These are phyloP conservation scores for Colletotrichum tabaci DNA, from an alignment of 2,329 filamentous ascomycete species.

Conservation along the genomic window DNA sequence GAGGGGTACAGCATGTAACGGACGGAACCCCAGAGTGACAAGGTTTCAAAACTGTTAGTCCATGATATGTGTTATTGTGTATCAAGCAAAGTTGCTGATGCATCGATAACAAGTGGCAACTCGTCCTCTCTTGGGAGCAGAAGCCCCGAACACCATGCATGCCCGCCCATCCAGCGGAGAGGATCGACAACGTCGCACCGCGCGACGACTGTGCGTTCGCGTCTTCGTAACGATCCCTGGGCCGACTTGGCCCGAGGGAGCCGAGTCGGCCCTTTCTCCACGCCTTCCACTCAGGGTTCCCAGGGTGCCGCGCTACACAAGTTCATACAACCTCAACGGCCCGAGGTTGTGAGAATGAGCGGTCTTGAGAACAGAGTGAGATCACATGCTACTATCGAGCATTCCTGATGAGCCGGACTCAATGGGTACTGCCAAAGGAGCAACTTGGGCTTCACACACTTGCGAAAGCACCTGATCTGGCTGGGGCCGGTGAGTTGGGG, in stretches of 20 bases:
- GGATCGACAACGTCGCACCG: slow-evolving; percentile 3
- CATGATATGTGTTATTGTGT: too few species aligned
- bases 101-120: too few species aligned
- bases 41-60: not conserved
- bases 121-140: too few species aligned
- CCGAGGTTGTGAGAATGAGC: too few species aligned
- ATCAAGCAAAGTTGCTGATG: too few species aligned
- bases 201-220: not conserved
- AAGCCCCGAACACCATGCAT: not conserved
- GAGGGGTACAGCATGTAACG: slow-evolving; percentile 12
- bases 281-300: slow-evolving; percentile 9
- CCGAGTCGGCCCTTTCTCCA: slow-evolving; percentile 26
- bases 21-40: not conserved
- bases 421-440: too few species aligned
- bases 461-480: not conserved
- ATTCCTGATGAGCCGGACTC: too few species aligned
- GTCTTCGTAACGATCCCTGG: not conserved
- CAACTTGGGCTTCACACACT: too few species aligned
- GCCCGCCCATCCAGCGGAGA: not conserved
- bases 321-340: too few species aligned
- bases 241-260: slow-evolving; percentile 12
- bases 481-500: too few species aligned
- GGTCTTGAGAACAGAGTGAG: too few species aligned
- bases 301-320: slow-evolving; percentile 2
- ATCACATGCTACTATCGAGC: too few species aligned